Conservation (phyloP, 768 basidiomycete genomes). For the Termitomyces sp. region DNA sequence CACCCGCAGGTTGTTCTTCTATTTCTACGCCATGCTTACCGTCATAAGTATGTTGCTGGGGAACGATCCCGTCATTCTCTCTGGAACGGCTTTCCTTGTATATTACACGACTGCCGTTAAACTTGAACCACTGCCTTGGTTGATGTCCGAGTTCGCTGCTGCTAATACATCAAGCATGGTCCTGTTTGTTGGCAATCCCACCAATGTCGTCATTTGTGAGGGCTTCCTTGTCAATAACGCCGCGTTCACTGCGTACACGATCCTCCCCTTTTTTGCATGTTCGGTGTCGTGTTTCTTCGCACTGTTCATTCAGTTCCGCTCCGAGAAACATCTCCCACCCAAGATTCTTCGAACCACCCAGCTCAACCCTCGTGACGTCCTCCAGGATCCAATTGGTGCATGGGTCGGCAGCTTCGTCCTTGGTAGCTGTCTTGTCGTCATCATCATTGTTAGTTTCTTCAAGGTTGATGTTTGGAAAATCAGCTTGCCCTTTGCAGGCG, state of each 20-base stretch:
- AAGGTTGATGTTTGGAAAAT: constrained; percentile 86
- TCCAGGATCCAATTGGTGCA: constrained; percentile 74
- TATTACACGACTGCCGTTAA: constrained; percentile 77
- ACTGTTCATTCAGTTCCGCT: constrained; percentile 54
- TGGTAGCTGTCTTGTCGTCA: constrained; percentile 59
- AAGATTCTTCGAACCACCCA: constrained; percentile 30
- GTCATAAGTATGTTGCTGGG: constrained; percentile 74
- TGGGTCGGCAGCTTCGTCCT: constrained; percentile 69
- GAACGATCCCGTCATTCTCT: constrained; percentile 92
- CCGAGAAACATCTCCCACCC: constrained; percentile 46
- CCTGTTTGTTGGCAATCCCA: constrained; percentile 86
- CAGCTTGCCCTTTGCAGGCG: constrained; percentile 72
- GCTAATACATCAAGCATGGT: constrained; percentile 78
- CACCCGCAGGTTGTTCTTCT: constrained; percentile 70
- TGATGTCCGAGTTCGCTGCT: constrained; percentile 73
- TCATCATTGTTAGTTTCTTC: constrained; percentile 75
- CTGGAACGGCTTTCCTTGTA: constrained; percentile 85
- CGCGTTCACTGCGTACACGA: constrained; percentile 79
- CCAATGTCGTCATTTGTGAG: constrained; percentile 91
- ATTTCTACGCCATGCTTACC: constrained; percentile 84
- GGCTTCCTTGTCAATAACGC: constrained; percentile 78
- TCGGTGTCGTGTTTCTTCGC: constrained; percentile 54
- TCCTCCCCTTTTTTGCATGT: constrained; percentile 75
- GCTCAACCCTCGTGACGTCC: constrained; percentile 51
- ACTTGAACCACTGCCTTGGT: constrained; percentile 57